Base-by-base conservation (phyloP, 345 rosid species). In the Cardamine resedifolia region DNA sequence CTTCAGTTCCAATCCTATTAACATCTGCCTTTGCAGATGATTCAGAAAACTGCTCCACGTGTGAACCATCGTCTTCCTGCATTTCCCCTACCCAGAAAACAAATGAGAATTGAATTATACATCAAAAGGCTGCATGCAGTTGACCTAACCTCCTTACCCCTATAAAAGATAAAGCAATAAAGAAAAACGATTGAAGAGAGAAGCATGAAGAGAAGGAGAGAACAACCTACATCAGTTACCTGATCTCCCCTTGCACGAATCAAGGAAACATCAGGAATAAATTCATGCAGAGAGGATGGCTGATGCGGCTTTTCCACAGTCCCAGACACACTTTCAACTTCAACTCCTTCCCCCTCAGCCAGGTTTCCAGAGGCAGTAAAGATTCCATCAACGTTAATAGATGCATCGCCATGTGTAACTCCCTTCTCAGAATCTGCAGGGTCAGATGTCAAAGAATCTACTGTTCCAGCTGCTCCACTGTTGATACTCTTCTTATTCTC, bases 21-120 rank as follows among this genome's bases (percentile, higher is more conserved):
- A 62, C 55, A 58, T 19, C 47, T 66, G 70, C 53, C 49, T 39
- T 73, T 48, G 70, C 70, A 64, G 73, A 68, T 64, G 47, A 56
- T 72, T 79, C 84, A 58, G 71, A 58, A 70, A 45, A 56, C 61
- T 86, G 85, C 58, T 78, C 74, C 73, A 70, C 70, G 72, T 53
- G 85, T 75, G 74, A 83, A 80, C 79, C 83, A 83, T 85, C 78
- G 77, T 83, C 82, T 77, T 84, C 96, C 96, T 93, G 97, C 96
- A 90, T 85, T 81, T 82, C 82, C 89, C 98, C 98, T 87, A 85
- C 87, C 94, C 82, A 89, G 87, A 78, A 86, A 86, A 82, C 81
- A 86, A 88, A 87, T 87, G 88, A 87, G 91, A 86, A 85, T 63
- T 78, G 78, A 74, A 83, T 85, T 75, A 88, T 78, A 78, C 78